Conservation (phyloP, 129 eudicot species). For the Flaveria bidentis region DNA sequence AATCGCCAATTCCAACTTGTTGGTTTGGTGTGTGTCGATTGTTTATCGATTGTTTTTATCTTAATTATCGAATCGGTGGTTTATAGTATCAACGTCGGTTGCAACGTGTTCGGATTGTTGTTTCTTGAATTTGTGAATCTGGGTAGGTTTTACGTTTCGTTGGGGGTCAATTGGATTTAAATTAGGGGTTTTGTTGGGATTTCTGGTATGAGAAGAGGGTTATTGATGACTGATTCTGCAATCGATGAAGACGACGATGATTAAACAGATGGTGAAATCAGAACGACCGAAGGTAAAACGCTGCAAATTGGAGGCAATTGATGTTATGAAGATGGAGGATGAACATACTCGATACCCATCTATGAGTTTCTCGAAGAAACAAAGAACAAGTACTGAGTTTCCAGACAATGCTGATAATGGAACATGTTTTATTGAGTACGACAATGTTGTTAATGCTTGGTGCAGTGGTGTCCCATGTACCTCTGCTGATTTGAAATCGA, state of each 20-base stretch:
- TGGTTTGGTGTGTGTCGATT: neutral
- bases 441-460: constrained; percentile 33
- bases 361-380: constrained; percentile 29
- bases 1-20: constrained; percentile 15
- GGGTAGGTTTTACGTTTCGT: neutral
- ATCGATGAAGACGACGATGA: constrained; percentile 54
- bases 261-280: constrained; percentile 34
- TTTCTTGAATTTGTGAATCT: neutral
- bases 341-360: constrained; percentile 24
- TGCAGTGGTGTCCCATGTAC: constrained; percentile 32
- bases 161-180: neutral
- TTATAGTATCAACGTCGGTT: too few species aligned
- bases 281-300: constrained; percentile 57
- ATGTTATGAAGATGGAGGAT: neutral
- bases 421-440: constrained; percentile 23
- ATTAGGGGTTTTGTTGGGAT: constrained; percentile 36
- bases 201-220: neutral
- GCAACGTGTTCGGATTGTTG: neutral
- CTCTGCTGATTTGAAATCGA: constrained; percentile 30
- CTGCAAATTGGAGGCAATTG: constrained; percentile 39
- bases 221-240: constrained; percentile 34
- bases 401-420: neutral
- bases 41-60: neutral
- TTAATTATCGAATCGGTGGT: too few species aligned
- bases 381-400: constrained; percentile 24